Evolutionary conservation across 768 basidiomycete species (phyloP), one percentile per base, ranked within the genome.

Genomic region (Pleurotus salmoneostramineus): DNA sequence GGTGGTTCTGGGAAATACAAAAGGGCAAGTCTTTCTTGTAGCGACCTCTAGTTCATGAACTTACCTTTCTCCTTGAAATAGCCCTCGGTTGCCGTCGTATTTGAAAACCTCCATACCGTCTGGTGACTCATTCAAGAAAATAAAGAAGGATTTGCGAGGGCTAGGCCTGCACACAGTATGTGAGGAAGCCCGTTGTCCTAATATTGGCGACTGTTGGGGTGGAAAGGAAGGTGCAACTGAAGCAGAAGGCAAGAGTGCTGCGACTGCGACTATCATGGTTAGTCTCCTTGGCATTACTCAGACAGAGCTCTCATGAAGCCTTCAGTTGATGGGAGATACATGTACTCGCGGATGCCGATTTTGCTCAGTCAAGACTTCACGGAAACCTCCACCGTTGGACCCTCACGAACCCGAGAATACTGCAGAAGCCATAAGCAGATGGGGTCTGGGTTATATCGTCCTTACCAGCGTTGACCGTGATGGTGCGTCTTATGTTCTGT

Each of bases 161-260:
- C 81, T 99, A 2, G 84, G 84, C 6, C 77, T 99, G 49, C 94
- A 97, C 66, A 99, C 97, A 0, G 97, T 99, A 2, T 99, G 97
- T 66, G 97, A 99, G 72, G 97, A 99, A 70, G 97, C 97, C 36
- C 83, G 95, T 61, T 99, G 97, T 77, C 97, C 97, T 0, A 99
- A 99, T 66, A 98, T 99, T 57, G 97, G 96, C n/a, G 96, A 98
- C 67, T 99, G 97, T 66, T 99, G 97, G 97, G 94, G 97, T 43
- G 95, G 95, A 6, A 87, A 86, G 65, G 77, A 82, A 34, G 83
- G 78, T 49, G 77, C 71, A 43, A 84, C 82, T 5, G 85, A 87
- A 54, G 82, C 81, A 58, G 89, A 91, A 56, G 88, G 85, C 33
- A 86, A 88, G 63, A 85, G 85, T 58, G 82, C 84, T 50, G 97